These are phyloP conservation scores for Sarocladium strictum DNA, from an alignment of 2,329 filamentous ascomycete genomes.

Conservation along the genomic window DNA sequence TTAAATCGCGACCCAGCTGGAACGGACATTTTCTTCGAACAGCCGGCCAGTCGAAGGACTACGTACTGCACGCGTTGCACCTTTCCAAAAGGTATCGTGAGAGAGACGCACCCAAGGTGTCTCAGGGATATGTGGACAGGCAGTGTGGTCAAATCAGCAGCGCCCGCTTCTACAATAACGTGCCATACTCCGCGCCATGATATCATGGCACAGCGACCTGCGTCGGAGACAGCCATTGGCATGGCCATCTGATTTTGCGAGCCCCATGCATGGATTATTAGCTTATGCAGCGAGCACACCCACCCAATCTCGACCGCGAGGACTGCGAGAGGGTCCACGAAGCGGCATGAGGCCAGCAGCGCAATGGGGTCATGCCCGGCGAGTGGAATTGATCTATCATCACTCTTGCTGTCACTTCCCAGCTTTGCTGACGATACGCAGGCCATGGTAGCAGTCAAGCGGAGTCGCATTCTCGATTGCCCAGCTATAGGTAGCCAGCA, in stretches of 20 bases:
- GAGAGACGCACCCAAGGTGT: neutral
- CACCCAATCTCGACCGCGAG: neutral
- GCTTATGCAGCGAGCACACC: slow-evolving; percentile 6
- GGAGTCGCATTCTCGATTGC: neutral
- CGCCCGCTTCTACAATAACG: neutral
- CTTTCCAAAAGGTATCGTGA: neutral
- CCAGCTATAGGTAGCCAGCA: neutral
- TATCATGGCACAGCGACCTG: slow-evolving; percentile 12
- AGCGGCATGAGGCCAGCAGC: neutral
- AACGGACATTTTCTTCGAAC: neutral
- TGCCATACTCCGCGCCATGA: slow-evolving; percentile 9
- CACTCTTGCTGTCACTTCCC: neutral
- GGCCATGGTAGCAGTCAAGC: neutral
- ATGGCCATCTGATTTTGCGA: slow-evolving; percentile 5
- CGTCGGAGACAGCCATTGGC: slow-evolving; percentile 6
- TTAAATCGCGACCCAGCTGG: too few relatives aligned
- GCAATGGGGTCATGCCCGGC: neutral
- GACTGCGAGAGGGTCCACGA: neutral
- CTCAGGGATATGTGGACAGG: neutral
- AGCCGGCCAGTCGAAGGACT: neutral
- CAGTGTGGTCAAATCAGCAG: neutral
- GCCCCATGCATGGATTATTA: slow-evolving; percentile 1
- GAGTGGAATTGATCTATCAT: slow-evolving; percentile 1
- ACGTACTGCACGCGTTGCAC: neutral
- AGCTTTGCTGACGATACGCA: neutral